Percentiles rank a stretch among this genome's conserved stretches.
These are phyloP conservation scores for Clavaria fumosa DNA, from an alignment of 768 basidiomycete genomes.

Conservation along the genomic window DNA sequence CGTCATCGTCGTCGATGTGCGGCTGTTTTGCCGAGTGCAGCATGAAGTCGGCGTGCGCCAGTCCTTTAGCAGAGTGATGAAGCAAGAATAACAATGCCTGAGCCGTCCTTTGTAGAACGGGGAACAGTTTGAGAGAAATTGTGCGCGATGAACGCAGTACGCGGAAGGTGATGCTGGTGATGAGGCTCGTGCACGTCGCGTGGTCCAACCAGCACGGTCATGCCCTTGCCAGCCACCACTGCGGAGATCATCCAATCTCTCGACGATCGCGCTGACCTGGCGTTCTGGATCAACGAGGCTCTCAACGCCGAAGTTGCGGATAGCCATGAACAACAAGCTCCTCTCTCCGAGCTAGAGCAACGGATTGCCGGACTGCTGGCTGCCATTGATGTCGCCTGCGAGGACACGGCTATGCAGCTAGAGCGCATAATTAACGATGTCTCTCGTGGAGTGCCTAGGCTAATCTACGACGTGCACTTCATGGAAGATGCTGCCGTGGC, in stretches of 20 bases:
- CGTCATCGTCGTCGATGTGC: no score
- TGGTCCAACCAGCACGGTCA: no score
- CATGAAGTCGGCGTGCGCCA: no score
- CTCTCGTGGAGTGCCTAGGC: conserved; percentile 75
- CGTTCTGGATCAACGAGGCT: conserved; percentile 56
- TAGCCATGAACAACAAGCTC: no score
- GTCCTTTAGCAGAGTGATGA: no score
- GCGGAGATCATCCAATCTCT: conserved; percentile 37
- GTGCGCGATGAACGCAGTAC: no score
- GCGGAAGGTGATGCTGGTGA: no score
- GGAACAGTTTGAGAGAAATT: no score
- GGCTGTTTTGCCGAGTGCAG: no score
- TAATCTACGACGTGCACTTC: conserved; percentile 93
- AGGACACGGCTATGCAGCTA: conserved; percentile 76
- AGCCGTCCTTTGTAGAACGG: no score
- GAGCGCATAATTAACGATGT: conserved; percentile 89
- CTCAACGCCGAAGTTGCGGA: conserved; percentile 14
- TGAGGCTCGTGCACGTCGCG: no score
- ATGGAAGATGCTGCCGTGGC: conserved; percentile 84
- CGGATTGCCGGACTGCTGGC: conserved; percentile 62
- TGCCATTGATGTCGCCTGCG: conserved; percentile 70
- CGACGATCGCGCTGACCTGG: conserved; percentile 42
- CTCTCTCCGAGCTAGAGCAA: conserved; percentile 51
- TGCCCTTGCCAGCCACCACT: conserved; percentile 18
- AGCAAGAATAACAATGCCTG: no score